Conservation (phyloP, 2,329 filamentous ascomycete species). For the Incumbomyces delicatus region DNA sequence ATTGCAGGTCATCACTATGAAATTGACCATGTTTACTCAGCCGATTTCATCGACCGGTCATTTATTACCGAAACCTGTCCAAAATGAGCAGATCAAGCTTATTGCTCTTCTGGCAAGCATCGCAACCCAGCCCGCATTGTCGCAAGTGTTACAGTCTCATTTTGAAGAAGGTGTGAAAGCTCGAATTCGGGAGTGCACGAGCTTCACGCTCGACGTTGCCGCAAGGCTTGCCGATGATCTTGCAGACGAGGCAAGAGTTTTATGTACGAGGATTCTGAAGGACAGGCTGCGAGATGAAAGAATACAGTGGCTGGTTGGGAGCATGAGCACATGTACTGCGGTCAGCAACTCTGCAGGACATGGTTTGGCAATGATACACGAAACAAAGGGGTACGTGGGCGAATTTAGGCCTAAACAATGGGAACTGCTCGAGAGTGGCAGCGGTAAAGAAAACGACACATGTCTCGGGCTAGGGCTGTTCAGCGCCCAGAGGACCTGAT, state of each 20-base stretch:
- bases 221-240: conserved; percentile 35
- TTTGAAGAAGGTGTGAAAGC: conserved; percentile 23
- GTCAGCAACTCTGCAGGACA: conserved; percentile 12
- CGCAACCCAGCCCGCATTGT: conserved; percentile 25
- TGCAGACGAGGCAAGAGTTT: conserved; percentile 33
- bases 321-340: conserved; percentile 13
- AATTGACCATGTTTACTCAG: conserved; percentile 1
- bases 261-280: conserved; percentile 33
- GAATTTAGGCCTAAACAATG: conserved; percentile 21
- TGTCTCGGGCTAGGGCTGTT: conserved; percentile 20
- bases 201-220: conserved; percentile 35
- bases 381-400: conserved; percentile 15
- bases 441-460: conserved; percentile 18
- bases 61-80: conserved; percentile 9
- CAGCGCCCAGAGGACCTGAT: conserved; percentile 11
- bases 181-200: conserved; percentile 11
- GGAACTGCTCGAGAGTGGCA: conserved; percentile 20
- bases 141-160: conserved; percentile 21
- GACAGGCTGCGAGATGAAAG: conserved; percentile 23
- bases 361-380: conserved; percentile 13
- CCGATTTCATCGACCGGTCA: conserved; percentile 1
- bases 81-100: conserved; percentile 17
- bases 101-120: conserved; percentile 20
- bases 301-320: conserved; percentile 17
- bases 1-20: conserved; percentile 15